These are phyloP conservation scores for Hyaloscypha hepaticicola DNA, from an alignment of 495 filamentous ascomycete species.

Conservation along the genomic window DNA sequence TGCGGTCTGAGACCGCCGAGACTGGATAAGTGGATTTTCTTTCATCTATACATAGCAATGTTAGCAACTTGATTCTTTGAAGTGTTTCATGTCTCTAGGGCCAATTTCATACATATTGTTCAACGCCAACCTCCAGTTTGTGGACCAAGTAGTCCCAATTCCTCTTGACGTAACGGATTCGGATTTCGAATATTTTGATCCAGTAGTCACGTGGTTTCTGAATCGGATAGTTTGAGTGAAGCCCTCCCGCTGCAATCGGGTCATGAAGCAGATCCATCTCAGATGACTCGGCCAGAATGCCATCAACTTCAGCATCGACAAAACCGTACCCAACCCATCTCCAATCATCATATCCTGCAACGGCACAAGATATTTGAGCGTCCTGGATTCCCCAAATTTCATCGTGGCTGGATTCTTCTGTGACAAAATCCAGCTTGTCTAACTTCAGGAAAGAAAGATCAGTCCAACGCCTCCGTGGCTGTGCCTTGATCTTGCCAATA, in stretches of 20 bases:
- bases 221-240: not conserved
- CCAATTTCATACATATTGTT: slow-evolving; percentile 8
- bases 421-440: too few relatives aligned
- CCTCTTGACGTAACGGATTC: slow-evolving; percentile 1
- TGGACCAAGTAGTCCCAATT: slow-evolving; percentile 5
- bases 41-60: slow-evolving; percentile 1
- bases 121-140: slow-evolving; percentile 5
- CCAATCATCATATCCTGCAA: slow-evolving; percentile 8
- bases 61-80: not conserved
- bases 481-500: not conserved
- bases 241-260: slow-evolving; percentile 5
- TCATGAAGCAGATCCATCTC: not conserved
- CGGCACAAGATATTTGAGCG: slow-evolving; percentile 6
- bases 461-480: not conserved
- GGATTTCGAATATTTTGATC: slow-evolving; percentile 14
- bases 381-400: not conserved
- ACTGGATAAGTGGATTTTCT: not conserved
- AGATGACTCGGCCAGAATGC: not conserved
- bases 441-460: not conserved
- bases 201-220: slow-evolving; percentile 3
- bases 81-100: not conserved
- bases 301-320: slow-evolving; percentile 8
- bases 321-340: slow-evolving; percentile 4
- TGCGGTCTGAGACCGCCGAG: not conserved
- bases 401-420: not conserved